Base-by-base conservation (phyloP, 495 filamentous ascomycete genomes). In the Pseudotulostoma volvatum region DNA sequence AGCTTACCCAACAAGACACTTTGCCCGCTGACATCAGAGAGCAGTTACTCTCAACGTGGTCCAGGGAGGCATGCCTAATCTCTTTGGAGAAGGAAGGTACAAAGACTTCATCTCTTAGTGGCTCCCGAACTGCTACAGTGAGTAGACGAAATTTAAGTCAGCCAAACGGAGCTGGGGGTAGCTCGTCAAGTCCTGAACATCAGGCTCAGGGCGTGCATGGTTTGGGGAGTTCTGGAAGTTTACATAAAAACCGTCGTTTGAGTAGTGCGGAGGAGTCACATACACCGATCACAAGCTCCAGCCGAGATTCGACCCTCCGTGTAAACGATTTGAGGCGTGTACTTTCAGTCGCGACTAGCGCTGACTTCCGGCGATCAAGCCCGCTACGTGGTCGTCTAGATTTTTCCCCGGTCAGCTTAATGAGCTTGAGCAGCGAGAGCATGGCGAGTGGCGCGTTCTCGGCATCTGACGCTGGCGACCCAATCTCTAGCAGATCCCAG, bases 241-340 rank as follows among this genome's bases (percentile, higher is more conserved):
- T 52, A 4, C 51, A 52, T 8, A 45, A 53, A 18, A 42, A 54
- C 31, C 59, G 63, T 20, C 55, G 57, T 13, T 55, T 51, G 37
- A 69, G 60, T 38, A 43, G 57, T 20, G 62, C 61, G 13, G 67
- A 68, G 17, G 55, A 49, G 2, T 74, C 77, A 0, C 64, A 61
- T 18, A 62, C 68, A 13, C 64, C 65, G 13, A 57, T 62, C 19
- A 70, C 64, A 44, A 66, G 66, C 35, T 76, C 76, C 19, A 74
- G 61, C 50, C 56, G 73, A 41, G 76, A 70, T 18, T 77, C 72
- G 13, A 74, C 84, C 8, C 74, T 85, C n/a, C 77, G 80, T 25
- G 77, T 93, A n/a, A 84, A 86, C 40, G 84, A 93, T 47, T 65
- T 94, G 42, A 87, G 86, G 54, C 72, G 74, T 35, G 79, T 77